Percentiles rank a stretch among this genome's conserved stretches.
Conservation (phyloP, 805 yeast species). For the Priceomyces melissophilus region DNA sequence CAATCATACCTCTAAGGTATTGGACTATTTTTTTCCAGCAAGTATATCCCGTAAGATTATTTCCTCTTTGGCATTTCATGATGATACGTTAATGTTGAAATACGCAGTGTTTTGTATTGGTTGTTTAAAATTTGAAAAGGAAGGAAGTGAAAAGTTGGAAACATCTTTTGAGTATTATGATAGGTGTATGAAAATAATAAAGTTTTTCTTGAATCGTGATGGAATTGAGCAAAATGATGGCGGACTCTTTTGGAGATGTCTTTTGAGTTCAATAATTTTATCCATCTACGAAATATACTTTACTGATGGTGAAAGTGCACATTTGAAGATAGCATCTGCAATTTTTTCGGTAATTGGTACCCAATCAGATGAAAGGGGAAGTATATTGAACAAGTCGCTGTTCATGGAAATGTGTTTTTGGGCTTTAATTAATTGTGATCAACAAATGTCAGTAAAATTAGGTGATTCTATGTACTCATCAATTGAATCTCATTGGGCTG, state of each 20-base stretch:
- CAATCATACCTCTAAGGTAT: conserved; percentile 22
- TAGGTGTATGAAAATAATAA: conserved; percentile 29
- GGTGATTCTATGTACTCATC: conserved; percentile 31
- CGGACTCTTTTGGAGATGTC: conserved; percentile 32
- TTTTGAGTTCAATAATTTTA: conserved; percentile 33
- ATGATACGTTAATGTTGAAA: conserved; percentile 36
- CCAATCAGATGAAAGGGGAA: conserved; percentile 12
- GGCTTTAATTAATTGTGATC: conserved; percentile 34
- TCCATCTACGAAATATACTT: conserved; percentile 39
- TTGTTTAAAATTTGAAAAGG: conserved; percentile 31
- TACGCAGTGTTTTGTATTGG: conserved; percentile 36
- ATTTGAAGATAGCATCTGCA: conserved; percentile 36
- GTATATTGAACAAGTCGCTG: conserved; percentile 24
- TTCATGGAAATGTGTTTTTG: conserved; percentile 35
- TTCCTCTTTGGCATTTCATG: conserved; percentile 34
- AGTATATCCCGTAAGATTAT: conserved; percentile 28
- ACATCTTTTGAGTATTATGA: conserved; percentile 37
- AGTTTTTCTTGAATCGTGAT: conserved; percentile 26
- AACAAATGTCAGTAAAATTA: conserved; percentile 31
- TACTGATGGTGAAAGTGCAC: conserved; percentile 33
- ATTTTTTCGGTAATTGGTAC: conserved; percentile 28
- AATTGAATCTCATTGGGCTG: conserved; percentile 28
- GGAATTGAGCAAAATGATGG: conserved; percentile 20
- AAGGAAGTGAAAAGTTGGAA: conserved; percentile 25
- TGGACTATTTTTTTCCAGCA: conserved; percentile 31